Conservation (phyloP, 2,329 filamentous ascomycete genomes). For the Fusarium redolens region DNA sequence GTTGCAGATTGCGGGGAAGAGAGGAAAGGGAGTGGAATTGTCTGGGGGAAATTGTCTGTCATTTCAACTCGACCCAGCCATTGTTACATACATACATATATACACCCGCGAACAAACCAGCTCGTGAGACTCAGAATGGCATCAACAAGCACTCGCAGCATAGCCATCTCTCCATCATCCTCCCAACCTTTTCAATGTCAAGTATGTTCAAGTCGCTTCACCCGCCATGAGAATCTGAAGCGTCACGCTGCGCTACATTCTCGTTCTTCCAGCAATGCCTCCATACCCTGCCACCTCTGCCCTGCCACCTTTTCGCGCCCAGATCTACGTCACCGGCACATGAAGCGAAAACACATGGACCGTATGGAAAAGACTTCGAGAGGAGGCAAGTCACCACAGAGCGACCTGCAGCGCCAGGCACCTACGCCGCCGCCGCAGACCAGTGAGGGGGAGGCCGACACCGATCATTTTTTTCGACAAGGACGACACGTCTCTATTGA, state of each 20-base stretch:
- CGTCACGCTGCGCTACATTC: constrained; percentile 55
- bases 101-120: neutral
- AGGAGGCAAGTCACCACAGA: neutral
- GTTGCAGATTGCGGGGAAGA: neutral
- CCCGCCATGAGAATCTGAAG: constrained; percentile 45
- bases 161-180: neutral
- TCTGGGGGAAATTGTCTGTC: neutral
- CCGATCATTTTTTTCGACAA: neutral
- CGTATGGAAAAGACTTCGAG: neutral
- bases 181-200: constrained; percentile 55
- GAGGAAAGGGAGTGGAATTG: neutral
- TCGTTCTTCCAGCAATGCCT: constrained; percentile 45
- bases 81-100: neutral
- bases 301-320: constrained; percentile 54
- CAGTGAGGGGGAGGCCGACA: neutral
- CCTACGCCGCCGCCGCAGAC: constrained; percentile 11
- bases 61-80: neutral
- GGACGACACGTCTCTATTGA: neutral
- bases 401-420: neutral
- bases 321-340: constrained; percentile 54
- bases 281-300: constrained; percentile 52
- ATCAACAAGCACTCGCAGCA: neutral
- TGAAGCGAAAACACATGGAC: constrained; percentile 55
- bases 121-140: neutral
- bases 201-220: constrained; percentile 49